A percentile compares a stretch with the other conserved stretches of the same genome.
phyloP scores from a whole-genome alignment of 495 filamentous ascomycete genomes.

The Daldinia decipiens region DNA sequence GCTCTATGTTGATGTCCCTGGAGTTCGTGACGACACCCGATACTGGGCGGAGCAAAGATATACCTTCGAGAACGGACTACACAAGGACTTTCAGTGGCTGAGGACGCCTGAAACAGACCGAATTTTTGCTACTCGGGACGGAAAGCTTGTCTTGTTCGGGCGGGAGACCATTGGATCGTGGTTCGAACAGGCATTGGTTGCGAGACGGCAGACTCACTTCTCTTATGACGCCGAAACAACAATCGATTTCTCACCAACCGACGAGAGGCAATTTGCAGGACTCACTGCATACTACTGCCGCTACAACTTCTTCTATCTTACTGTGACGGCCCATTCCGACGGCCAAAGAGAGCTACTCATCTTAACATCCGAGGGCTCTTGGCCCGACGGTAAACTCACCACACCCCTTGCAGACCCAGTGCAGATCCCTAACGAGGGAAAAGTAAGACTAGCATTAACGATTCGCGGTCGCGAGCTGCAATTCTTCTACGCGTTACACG shows the following conservation, averaged over 20 bases:
- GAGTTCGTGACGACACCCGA: conserved; percentile 54
- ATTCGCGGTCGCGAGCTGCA: conserved; percentile 60
- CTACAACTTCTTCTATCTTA: conserved; percentile 68
- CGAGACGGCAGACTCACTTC: conserved; percentile 64
- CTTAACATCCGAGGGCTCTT: conserved; percentile 61
- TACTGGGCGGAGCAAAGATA: conserved; percentile 66
- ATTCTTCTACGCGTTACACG: conserved; percentile 61
- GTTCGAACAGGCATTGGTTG: conserved; percentile 67
- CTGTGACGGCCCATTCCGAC: conserved; percentile 63
- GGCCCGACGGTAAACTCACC: conserved; percentile 57
- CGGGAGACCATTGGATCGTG: conserved; percentile 63
- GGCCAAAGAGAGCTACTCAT: conserved; percentile 64
- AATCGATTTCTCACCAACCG: conserved; percentile 60
- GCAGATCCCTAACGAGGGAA: conserved; percentile 61
- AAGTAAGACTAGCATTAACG: conserved; percentile 58
- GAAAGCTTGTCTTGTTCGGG: conserved; percentile 58
- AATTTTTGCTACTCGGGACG: conserved; percentile 56
- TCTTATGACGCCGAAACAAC: conserved; percentile 66
- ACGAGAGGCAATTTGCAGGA: conserved; percentile 67
- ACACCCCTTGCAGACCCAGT: conserved; percentile 50
- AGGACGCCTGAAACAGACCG: conserved; percentile 64
- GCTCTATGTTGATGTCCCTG: conserved; percentile 63
- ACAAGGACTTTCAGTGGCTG: conserved; percentile 66
- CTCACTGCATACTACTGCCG: conserved; percentile 68
- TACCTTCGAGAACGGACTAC: conserved; percentile 57